phyloP scores from a whole-genome alignment of 2,329 filamentous ascomycete species.

The Colletotrichum theobromicola region DNA sequence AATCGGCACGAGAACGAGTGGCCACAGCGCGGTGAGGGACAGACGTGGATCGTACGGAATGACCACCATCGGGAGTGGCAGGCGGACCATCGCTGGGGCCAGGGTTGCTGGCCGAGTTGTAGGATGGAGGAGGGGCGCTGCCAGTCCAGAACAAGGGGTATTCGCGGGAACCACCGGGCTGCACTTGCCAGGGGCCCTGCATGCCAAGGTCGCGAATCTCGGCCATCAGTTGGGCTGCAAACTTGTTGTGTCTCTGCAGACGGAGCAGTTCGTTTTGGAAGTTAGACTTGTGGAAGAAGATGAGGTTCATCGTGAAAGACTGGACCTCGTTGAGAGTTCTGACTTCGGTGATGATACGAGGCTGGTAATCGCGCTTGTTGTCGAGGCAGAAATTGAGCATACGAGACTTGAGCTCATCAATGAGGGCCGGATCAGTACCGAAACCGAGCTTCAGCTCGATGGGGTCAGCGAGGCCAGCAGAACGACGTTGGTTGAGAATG shows the following conservation, averaged over 20 bases:
- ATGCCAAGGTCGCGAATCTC: constrained; percentile 85
- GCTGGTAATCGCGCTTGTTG: constrained; percentile 90
- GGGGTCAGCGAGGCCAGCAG: constrained; percentile 85
- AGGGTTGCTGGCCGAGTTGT: constrained; percentile 31
- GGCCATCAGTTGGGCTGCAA: constrained; percentile 89
- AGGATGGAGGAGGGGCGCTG: constrained; percentile 38
- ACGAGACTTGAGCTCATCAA: constrained; percentile 79
- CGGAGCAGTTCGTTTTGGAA: constrained; percentile 95
- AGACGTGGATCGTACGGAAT: constrained; percentile 28
- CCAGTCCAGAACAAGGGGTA: constrained; percentile 65
- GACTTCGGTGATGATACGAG: constrained; percentile 86
- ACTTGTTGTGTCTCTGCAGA: constrained; percentile 89
- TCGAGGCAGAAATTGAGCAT: constrained; percentile 82
- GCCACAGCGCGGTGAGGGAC: constrained; percentile 28
- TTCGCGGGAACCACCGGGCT: constrained; percentile 73
- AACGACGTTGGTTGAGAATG: constrained; percentile 92
- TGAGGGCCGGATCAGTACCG: constrained; percentile 82
- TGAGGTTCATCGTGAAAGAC: constrained; percentile 85
- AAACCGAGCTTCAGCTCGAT: constrained; percentile 86
- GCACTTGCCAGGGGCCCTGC: constrained; percentile 69
- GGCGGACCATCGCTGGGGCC: constrained; percentile 21
- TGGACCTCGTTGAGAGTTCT: constrained; percentile 81
- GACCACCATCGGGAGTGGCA: neutral
- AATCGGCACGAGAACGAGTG: constrained; percentile 21
- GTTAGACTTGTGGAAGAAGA: constrained; percentile 98